Evolutionary conservation across 225 moss, liverwort and hornwort genomes (phyloP), one percentile per base, ranked within the genome.

Genomic region (Asterella californica): DNA sequence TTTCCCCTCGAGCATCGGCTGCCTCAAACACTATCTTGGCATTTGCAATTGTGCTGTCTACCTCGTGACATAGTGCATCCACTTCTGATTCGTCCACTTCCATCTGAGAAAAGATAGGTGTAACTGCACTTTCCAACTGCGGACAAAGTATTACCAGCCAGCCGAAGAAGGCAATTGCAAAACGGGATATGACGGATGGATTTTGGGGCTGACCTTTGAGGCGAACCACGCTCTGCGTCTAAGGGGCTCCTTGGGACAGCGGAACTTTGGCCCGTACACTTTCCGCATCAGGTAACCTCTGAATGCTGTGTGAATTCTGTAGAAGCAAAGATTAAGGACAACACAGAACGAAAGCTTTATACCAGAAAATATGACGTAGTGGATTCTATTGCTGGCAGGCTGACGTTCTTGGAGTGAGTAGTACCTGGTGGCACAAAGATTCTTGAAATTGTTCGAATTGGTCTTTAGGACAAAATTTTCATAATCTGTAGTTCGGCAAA

Each of bases 201-300:
- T 33, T 30, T 53, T 48, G 38, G 6, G 25, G 17, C 80, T 24
- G 42, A 86, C 86, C 83, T 83, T 83, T 9, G 70, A 76, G 0
- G 83, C 86, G 71, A 87, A 87, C 86, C 86, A 87, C 29, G 52
- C 76, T 61, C 83, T 83, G 6, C 83, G 78, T 63, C 81, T 87
- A 24, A 65, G 50, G 0, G 83, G 83, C 45, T 87, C 86, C 48
- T 76, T 79, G 15, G 86, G 83, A n/a, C 86, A 48, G 62, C 72
- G 78, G 21, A 82, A 72, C 64, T 72, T 71, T 18, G 72, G 63
- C 79, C 81, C 72, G 33, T 79, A 81, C 1, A 53, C 54, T 46
- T 84, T 84, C 32, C 86, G 81, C 22, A 66, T 42, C 18, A 32
- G 9, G 37, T 84, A 82, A n/a, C 86, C 86, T 67, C 79, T 42